phyloP scores from a whole-genome alignment of 441 rosid species.

The Erodium chrysanthum region DNA sequence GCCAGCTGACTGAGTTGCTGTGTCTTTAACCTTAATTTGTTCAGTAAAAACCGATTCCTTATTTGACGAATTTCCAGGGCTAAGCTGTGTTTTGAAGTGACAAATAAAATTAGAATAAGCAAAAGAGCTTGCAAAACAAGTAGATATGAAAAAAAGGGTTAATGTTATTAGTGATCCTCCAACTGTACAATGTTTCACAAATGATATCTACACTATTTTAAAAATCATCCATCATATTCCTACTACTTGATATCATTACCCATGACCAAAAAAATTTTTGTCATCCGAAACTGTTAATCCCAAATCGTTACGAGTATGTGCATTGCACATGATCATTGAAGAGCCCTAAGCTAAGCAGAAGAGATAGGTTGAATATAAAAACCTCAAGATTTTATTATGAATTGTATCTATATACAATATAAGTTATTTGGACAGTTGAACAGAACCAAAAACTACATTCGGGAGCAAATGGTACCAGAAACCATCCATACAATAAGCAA shows the following conservation, averaged over 20 bases:
- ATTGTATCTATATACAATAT: no score
- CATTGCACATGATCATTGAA: not conserved
- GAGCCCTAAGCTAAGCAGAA: no score
- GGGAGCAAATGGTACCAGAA: no score
- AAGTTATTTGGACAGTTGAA: no score
- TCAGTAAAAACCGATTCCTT: constrained; percentile 33
- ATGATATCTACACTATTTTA: not conserved
- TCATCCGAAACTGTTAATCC: not conserved
- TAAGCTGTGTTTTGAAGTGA: constrained; percentile 40
- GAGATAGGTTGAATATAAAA: no score
- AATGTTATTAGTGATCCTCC: not conserved
- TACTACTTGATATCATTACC: not conserved
- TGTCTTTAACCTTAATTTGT: constrained; percentile 33
- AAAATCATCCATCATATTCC: not conserved
- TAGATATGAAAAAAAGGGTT: not conserved
- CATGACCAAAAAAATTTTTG: not conserved
- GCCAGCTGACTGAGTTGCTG: constrained; percentile 52
- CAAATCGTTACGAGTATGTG: not conserved
- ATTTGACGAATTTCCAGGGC: constrained; percentile 38
- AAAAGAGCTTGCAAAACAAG: constrained; percentile 11
- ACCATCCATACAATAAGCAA: no score
- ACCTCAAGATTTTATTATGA: no score
- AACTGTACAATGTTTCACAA: not conserved
- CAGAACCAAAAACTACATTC: no score
- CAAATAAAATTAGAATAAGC: constrained; percentile 15